Percentiles rank a stretch among this genome's conserved stretches.
Conservation (phyloP, 805 yeast genomes). For the Starmera dryadoides region DNA sequence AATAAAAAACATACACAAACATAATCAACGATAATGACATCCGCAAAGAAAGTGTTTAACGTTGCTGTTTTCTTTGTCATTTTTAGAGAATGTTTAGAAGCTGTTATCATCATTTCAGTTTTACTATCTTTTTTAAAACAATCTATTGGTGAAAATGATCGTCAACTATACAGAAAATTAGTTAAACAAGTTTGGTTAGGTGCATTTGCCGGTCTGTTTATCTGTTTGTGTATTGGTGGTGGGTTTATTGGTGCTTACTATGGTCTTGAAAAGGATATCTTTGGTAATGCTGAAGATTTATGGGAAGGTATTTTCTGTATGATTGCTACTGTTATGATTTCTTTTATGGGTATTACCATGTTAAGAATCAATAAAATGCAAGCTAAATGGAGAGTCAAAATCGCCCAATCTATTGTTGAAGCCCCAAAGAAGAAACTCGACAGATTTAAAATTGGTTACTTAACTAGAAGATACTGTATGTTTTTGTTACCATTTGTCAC, state of each 20-base stretch:
- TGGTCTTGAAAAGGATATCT: conserved; percentile 70
- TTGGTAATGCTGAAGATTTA: conserved; percentile 81
- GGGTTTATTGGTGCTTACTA: conserved; percentile 94
- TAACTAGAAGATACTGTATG: conserved; percentile 75
- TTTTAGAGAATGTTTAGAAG: conserved; percentile 91
- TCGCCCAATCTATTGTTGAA: conserved; percentile 75
- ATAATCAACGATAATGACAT: too few species aligned
- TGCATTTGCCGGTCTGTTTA: conserved; percentile 57
- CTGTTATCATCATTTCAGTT: conserved; percentile 86
- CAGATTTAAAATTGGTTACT: conserved; percentile 45
- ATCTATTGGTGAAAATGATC: conserved; percentile 57
- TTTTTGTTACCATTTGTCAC: conserved; percentile 87
- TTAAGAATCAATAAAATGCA: conserved; percentile 93
- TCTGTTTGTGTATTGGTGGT: conserved; percentile 83
- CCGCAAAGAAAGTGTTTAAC: conserved; percentile 27
- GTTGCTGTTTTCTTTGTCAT: conserved; percentile 76
- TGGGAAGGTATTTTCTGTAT: conserved; percentile 97
- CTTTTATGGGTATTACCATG: conserved; percentile 95
- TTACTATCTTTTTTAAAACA: conserved; percentile 87
- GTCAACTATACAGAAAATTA: conserved; percentile 49
- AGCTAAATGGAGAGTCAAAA: conserved; percentile 93
- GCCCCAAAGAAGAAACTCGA: conserved; percentile 42
- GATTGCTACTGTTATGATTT: conserved; percentile 83
- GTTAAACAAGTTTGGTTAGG: conserved; percentile 87
- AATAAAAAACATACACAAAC: too few species aligned